Base-by-base conservation (phyloP, 2,329 filamentous ascomycete species). In the Sclerotinia subarctica region DNA sequence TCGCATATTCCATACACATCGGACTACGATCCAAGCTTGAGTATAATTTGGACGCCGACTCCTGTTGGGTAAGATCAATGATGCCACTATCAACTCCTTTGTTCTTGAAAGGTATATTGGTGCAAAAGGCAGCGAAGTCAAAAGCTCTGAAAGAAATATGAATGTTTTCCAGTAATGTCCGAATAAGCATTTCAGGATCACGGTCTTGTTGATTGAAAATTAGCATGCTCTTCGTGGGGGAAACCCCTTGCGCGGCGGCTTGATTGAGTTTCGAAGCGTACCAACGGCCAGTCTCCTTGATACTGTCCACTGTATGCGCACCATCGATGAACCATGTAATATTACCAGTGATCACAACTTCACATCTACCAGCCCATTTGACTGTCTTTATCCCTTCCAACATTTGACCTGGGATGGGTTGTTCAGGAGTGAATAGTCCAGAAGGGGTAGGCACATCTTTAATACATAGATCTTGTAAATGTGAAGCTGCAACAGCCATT, bases 161-260 rank as follows among this genome's bases (percentile, higher is more conserved):
- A 4, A 59, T 6, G 15, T 8, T 17, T 26, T n/a, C 3, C 7
- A 26, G 59, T 49, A 44, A n/a, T 35, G 19, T 13, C 53, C 21
- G 35, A 19, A 63, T 63, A 1, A 96, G 83, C 21, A 85, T 81
- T 5, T 82, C 80, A 6, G 91, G 91, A 75, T 97, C 89, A 44
- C 93, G 87, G 13, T 92, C 93, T 76, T 97, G 93, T 78, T 97
- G 94, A 78, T 97, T 97, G 83, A 98, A 98, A 59, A 98, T 84
- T 57, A 98, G 81, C 68, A 90, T 74, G 29, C 69, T 73, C 75
- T 76, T 62, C 70, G 73, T 65, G 26, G 72, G 71, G 13, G 64
- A 63, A 3, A 52, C 54, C 1, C 26, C 24, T 3, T 63, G 56
- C 5, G 38, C 17, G 17, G n/a, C 35, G 42, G 70, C 70, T 13